Evolutionary conservation across 352 stramenopile genomes (phyloP).

Genomic region (Pythium graminicola): DNA sequence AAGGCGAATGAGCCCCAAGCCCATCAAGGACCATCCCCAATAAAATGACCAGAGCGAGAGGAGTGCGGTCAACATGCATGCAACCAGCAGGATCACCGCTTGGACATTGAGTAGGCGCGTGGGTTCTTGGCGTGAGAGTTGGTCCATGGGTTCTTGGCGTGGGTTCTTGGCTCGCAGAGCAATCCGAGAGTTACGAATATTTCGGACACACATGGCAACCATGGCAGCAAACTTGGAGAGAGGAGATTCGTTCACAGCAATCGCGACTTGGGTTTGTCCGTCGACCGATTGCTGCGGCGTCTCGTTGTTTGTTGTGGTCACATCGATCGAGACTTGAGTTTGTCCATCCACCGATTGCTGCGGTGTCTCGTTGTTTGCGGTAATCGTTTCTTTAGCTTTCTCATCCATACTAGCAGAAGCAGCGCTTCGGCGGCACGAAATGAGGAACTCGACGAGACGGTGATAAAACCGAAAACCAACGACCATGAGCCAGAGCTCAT

Average conservation of each 20-base stretch:
- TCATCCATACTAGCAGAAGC: not conserved
- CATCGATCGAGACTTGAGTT: too few species aligned
- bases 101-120: too few species aligned
- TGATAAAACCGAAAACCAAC: constrained; percentile 77
- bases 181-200: constrained; percentile 58
- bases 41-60: constrained; percentile 79
- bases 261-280: constrained; percentile 10
- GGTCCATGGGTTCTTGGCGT: too few species aligned
- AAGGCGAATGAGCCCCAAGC: constrained; percentile 71
- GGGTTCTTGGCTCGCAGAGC: too few species aligned
- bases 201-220: constrained; percentile 68
- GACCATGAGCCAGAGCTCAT: constrained; percentile 79
- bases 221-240: constrained; percentile 42
- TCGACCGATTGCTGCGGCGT: constrained; percentile 7
- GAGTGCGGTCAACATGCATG: constrained; percentile 70
- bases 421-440: constrained; percentile 31
- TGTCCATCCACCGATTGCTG: constrained; percentile 24
- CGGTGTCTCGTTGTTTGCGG: constrained; percentile 18
- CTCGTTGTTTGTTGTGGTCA: constrained; percentile 21
- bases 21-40: constrained; percentile 80
- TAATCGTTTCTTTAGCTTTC: constrained; percentile 8
- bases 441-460: constrained; percentile 58
- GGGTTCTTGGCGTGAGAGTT: too few species aligned
- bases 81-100: constrained; percentile 58
- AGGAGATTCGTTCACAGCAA: constrained; percentile 47